Conservation (phyloP, 2,329 filamentous ascomycete genomes). For the Acrocalymma vagum region DNA sequence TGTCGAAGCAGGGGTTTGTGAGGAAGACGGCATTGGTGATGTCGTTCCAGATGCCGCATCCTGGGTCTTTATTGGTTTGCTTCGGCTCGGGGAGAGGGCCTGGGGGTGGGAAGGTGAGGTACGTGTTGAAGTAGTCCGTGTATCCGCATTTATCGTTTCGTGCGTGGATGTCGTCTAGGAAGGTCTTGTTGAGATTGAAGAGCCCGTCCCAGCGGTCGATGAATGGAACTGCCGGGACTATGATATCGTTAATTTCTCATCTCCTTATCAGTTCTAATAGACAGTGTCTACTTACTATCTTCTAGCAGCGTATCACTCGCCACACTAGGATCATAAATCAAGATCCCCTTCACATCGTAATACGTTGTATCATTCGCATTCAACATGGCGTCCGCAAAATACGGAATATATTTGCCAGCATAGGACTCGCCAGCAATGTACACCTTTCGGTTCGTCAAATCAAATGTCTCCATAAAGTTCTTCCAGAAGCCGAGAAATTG, state of each 20-base stretch:
- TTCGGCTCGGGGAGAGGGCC: conserved; percentile 65
- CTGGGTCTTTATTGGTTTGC: conserved; percentile 50
- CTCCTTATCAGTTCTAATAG: conserved; percentile 23
- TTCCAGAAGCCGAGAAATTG: conserved; percentile 82
- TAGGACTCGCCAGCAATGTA: conserved; percentile 80
- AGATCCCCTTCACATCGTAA: conserved; percentile 72
- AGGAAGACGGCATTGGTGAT: conserved; percentile 63
- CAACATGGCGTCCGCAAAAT: conserved; percentile 77
- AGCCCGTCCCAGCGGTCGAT: conserved; percentile 68
- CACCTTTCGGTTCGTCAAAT: conserved; percentile 71
- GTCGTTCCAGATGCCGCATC: conserved; percentile 67
- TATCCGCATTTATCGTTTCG: conserved; percentile 69
- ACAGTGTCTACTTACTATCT: conserved; percentile 41
- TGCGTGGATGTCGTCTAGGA: conserved; percentile 60
- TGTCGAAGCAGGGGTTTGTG: conserved; percentile 80
- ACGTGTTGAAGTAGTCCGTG: conserved; percentile 65
- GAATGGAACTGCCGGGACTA: conserved; percentile 64
- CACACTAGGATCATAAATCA: conserved; percentile 77
- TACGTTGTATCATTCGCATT: conserved; percentile 71
- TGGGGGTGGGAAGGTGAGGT: conserved; percentile 73
- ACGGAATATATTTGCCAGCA: conserved; percentile 70
- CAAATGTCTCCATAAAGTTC: conserved; percentile 77
- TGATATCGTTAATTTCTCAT: conserved; percentile 40
- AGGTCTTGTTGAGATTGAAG: conserved; percentile 71
- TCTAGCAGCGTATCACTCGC: conserved; percentile 61